Conservation (phyloP, 805 yeast species). For the Metschnikowia bowlesiae region DNA sequence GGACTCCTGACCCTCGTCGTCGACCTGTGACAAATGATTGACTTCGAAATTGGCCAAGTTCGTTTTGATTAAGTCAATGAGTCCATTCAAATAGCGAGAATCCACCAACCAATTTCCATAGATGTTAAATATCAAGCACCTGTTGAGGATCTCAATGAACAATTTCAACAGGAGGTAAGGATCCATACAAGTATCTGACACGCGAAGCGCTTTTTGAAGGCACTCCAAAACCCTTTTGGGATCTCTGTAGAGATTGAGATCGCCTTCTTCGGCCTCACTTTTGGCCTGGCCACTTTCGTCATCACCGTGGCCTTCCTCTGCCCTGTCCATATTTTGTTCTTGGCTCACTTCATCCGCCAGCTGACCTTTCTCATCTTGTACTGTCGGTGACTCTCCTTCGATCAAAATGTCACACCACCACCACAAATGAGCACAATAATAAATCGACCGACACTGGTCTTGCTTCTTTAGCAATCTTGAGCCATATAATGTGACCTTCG, state of each 20-base stretch:
- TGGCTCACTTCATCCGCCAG: not conserved
- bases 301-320: constrained; percentile 16
- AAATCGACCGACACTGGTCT: constrained; percentile 91
- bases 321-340: constrained; percentile 18
- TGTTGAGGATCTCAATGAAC: constrained; percentile 84
- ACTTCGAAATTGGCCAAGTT: constrained; percentile 48
- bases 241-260: constrained; percentile 29
- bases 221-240: constrained; percentile 83
- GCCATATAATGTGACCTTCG: constrained; percentile 82
- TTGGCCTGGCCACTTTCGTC: constrained; percentile 18
- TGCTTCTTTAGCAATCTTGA: constrained; percentile 85
- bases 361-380: constrained; percentile 3
- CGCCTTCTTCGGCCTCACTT: constrained; percentile 6
- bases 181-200: constrained; percentile 94
- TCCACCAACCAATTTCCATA: constrained; percentile 73
- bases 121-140: constrained; percentile 79
- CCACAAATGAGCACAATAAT: constrained; percentile 87
- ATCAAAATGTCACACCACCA: constrained; percentile 67
- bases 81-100: constrained; percentile 73
- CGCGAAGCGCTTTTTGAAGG: constrained; percentile 78
- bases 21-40: constrained; percentile 21
- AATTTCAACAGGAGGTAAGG: constrained; percentile 66
- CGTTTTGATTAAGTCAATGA: constrained; percentile 75
- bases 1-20: constrained; percentile 24
- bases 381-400: constrained; percentile 28